These are phyloP conservation scores for Aurinia saxatilis DNA, from an alignment of 345 rosid genomes.

Conservation along the genomic window DNA sequence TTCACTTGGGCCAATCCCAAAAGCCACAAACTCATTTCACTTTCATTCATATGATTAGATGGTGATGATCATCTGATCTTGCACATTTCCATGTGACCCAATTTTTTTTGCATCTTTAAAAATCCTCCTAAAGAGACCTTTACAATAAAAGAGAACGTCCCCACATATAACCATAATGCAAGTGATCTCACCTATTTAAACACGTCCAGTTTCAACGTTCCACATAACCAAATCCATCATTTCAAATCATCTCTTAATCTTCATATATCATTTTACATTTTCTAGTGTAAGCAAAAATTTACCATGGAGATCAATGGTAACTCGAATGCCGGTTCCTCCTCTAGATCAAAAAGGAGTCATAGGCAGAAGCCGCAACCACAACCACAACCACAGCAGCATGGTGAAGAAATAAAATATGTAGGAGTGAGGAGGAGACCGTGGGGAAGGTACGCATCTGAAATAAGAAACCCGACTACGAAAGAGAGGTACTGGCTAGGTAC, in stretches of 20 bases:
- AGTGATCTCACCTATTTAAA: conserved; percentile 22
- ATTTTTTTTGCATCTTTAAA: conserved; percentile 14
- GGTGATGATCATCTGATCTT: conserved; percentile 34
- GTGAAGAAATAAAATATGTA: conserved; percentile 45
- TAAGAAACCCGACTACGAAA: conserved; percentile 87
- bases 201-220: neutral
- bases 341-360: conserved; percentile 46
- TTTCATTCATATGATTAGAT: conserved; percentile 30
- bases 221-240: conserved; percentile 11
- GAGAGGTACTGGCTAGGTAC: conserved; percentile 95
- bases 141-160: conserved; percentile 5
- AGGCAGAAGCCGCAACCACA: conserved; percentile 30
- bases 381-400: conserved; percentile 15
- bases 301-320: conserved; percentile 23
- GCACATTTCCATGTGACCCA: conserved; percentile 35
- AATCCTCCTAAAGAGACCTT: conserved; percentile 7
- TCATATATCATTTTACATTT: neutral
- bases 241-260: conserved; percentile 2
- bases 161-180: neutral
- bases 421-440: conserved; percentile 96
- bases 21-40: conserved; percentile 23
- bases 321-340: conserved; percentile 37
- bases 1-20: conserved; percentile 25
- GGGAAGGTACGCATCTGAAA: conserved; percentile 95
- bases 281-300: neutral